Conservation (phyloP, 371 early-diverging fungal genomes). For the Phascolomyces articulosus region DNA sequence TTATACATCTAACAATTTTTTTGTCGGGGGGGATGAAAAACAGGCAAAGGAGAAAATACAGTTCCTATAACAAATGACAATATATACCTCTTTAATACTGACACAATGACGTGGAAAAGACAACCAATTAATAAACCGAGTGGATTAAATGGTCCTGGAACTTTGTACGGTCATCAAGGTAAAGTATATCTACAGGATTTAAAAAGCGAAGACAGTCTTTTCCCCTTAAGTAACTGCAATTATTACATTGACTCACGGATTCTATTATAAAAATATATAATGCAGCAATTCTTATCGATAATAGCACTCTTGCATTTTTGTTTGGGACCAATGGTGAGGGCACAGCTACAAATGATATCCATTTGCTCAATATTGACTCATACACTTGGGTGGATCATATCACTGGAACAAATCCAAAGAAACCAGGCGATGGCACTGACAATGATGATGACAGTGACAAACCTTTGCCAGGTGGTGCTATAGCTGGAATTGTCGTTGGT, state of each 20-base stretch:
- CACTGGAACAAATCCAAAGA: background rate
- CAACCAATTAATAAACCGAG: background rate
- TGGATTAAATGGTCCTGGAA: background rate
- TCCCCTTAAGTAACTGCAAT: background rate
- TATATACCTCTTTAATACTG: background rate
- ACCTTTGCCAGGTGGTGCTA: background rate
- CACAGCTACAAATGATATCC: background rate
- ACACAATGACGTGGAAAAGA: background rate
- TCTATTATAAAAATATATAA: no score
- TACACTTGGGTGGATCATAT: background rate
- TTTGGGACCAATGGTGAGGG: no score
- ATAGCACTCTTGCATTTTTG: no score
- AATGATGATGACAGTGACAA: background rate
- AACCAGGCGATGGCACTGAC: background rate
- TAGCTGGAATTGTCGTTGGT: background rate
- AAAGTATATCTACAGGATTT: no score
- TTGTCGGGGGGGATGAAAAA: no score
- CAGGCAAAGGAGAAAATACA: no score
- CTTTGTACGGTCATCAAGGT: background rate
- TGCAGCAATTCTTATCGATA: no score
- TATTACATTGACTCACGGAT: no score
- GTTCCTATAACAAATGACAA: background rate
- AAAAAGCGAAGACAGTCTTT: no score
- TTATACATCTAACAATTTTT: background rate
- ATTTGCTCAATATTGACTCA: background rate